These are phyloP conservation scores for Massariosphaeria phaeospora DNA, from an alignment of 495 filamentous ascomycete species.

Conservation along the genomic window DNA sequence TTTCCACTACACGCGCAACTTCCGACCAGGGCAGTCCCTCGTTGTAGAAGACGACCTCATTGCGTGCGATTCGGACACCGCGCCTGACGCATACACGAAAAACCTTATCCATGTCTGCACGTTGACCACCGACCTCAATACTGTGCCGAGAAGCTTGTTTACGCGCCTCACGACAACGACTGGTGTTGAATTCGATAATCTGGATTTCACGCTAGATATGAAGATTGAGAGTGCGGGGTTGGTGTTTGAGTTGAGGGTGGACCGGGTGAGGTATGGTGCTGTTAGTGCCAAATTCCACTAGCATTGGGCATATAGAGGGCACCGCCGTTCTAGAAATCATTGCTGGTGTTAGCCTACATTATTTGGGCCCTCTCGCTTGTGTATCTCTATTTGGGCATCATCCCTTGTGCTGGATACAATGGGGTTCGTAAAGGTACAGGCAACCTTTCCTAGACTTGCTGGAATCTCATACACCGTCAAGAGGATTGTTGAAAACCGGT, in stretches of 20 bases:
- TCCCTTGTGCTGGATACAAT: no score
- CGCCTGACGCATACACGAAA: constrained; percentile 47
- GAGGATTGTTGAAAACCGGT: no score
- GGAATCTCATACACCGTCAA: no score
- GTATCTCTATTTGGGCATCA: no score
- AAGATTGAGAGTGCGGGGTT: constrained; percentile 66
- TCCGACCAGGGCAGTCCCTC: constrained; percentile 60
- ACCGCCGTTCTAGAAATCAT: no score
- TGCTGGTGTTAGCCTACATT: no score
- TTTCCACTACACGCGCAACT: constrained; percentile 77
- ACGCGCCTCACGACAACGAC: constrained; percentile 64
- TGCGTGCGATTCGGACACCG: constrained; percentile 59
- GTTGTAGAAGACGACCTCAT: constrained; percentile 71
- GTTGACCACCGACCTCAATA: constrained; percentile 67
- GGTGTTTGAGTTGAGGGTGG: constrained; percentile 68
- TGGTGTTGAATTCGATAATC: constrained; percentile 67
- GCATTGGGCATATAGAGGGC: no score
- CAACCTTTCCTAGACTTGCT: no score
- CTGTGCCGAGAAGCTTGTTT: constrained; percentile 62
- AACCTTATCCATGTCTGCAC: constrained; percentile 63
- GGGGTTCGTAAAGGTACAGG: no score
- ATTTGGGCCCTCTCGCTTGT: no score
- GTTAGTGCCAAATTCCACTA: constrained; percentile 70
- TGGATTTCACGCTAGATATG: constrained; percentile 73
- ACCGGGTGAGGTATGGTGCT: constrained; percentile 64